These are phyloP conservation scores for Triticum urartu DNA, from an alignment of 176 grass and related monocot genomes.

Conservation along the genomic window DNA sequence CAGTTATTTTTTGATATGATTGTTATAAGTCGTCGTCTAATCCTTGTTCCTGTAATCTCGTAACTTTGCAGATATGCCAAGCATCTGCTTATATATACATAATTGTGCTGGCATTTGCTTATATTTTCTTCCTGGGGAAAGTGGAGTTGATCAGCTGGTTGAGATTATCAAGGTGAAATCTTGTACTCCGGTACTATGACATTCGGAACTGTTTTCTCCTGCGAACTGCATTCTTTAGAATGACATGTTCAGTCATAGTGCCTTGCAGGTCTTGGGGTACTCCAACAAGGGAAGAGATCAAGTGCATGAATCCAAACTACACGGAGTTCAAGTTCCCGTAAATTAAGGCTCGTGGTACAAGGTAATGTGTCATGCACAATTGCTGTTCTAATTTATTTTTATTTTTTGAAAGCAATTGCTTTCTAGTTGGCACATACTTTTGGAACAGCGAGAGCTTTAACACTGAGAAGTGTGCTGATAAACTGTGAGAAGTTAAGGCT, in stretches of 20 bases:
- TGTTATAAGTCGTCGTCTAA: slow-evolving; percentile 17
- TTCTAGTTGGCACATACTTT: background rate
- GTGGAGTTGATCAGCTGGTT: slow-evolving; percentile 93
- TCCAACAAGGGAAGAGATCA: slow-evolving; percentile 98
- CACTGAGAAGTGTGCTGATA: background rate
- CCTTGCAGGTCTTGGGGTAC: slow-evolving; percentile 79
- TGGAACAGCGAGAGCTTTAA: background rate
- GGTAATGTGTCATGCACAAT: slow-evolving; percentile 38
- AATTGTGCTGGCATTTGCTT: slow-evolving; percentile 73
- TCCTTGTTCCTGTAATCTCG: slow-evolving; percentile 1
- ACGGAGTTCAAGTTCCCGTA: slow-evolving; percentile 92
- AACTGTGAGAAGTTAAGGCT: background rate
- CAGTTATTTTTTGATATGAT: background rate
- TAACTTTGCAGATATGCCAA: slow-evolving; percentile 76
- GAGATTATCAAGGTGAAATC: slow-evolving; percentile 88
- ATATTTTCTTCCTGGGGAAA: slow-evolving; percentile 78
- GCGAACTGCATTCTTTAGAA: background rate
- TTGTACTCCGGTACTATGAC: background rate
- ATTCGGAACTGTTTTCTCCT: background rate
- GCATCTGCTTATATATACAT: slow-evolving; percentile 88
- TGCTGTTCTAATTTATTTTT: background rate
- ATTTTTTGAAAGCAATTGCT: no score
- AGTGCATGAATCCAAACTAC: slow-evolving; percentile 98
- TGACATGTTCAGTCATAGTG: slow-evolving; percentile 33
- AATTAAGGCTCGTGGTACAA: slow-evolving; percentile 98